A percentile compares a stretch with the other conserved stretches of the same genome.
Evolutionary conservation across 2,329 filamentous ascomycete genomes (phyloP).

Genomic region (Bimuria novae-zelandiae): DNA sequence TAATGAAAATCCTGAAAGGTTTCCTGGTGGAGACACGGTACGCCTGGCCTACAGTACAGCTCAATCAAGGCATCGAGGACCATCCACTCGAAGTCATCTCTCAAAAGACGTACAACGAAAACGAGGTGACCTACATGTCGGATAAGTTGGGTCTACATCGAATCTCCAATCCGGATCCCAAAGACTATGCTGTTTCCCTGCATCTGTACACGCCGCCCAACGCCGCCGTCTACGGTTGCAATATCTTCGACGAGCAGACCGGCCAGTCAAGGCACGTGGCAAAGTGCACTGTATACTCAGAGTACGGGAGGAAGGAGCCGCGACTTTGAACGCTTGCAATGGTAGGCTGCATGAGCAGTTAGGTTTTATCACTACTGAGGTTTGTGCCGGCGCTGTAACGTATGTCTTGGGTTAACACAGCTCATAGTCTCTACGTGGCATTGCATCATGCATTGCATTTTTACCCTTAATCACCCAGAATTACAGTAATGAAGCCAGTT

Average conservation of each 20-base stretch:
- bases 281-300: constrained; percentile 39
- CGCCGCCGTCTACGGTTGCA: constrained; percentile 79
- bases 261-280: constrained; percentile 51
- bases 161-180: constrained; percentile 73
- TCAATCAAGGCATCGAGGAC: constrained; percentile 51
- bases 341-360: background rate
- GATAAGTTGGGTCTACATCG: constrained; percentile 85
- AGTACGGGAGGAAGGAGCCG: constrained; percentile 29
- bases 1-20: constrained; percentile 87
- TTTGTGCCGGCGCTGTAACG: background rate
- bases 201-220: constrained; percentile 91
- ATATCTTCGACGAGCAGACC: constrained; percentile 78
- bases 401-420: too few relatives aligned
- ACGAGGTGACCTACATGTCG: constrained; percentile 87
- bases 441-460: too few relatives aligned
- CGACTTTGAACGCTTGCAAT: background rate
- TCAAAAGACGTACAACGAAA: constrained; percentile 69
- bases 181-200: constrained; percentile 79
- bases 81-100: constrained; percentile 67
- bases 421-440: too few relatives aligned
- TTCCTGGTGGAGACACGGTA: constrained; percentile 81
- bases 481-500: too few relatives aligned
- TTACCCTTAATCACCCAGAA: too few relatives aligned
- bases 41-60: constrained; percentile 64
- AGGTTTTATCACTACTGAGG: background rate